Evolutionary conservation across 257 asterid species (phyloP).

Genomic region (Solanum boliviense): DNA sequence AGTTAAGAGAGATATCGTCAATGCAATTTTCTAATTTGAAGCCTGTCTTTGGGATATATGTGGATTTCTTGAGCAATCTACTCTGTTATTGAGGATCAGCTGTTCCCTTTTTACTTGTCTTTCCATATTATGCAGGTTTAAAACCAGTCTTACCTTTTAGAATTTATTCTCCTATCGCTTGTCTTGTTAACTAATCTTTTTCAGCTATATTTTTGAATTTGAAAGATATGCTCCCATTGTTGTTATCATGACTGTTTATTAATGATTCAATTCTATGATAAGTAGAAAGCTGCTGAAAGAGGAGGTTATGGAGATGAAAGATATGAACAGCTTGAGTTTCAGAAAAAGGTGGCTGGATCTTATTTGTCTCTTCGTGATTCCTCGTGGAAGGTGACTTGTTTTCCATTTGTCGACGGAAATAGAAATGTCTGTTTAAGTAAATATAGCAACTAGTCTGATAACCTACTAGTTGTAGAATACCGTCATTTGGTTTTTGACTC

Average conservation of each 20-base stretch:
- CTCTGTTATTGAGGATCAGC: not conserved
- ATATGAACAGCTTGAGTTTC: constrained; percentile 95
- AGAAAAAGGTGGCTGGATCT: constrained; percentile 53
- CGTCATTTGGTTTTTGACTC: not conserved
- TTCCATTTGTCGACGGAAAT: not conserved
- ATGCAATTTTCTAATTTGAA: not conserved
- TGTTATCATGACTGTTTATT: not conserved
- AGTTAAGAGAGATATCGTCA: not conserved
- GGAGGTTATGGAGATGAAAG: constrained; percentile 96
- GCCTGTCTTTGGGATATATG: not conserved
- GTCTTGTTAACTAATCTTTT: not conserved
- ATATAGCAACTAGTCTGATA: not conserved
- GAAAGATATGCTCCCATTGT: not conserved
- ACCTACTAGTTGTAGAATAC: not conserved
- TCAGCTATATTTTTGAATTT: not conserved
- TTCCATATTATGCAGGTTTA: not conserved
- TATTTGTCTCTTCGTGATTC: constrained; percentile 49
- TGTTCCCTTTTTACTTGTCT: not conserved
- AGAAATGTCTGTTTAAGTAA: not conserved
- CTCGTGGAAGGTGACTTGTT: constrained; percentile 69
- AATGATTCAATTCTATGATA: not conserved
- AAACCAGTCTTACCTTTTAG: not conserved
- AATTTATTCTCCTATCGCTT: not conserved
- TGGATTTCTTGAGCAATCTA: not conserved
- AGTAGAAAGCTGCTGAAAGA: constrained; percentile 84